Evolutionary conservation across 768 basidiomycete genomes (phyloP), one percentile per base, ranked within the genome.

Genomic region (Lentinula detonsa): DNA sequence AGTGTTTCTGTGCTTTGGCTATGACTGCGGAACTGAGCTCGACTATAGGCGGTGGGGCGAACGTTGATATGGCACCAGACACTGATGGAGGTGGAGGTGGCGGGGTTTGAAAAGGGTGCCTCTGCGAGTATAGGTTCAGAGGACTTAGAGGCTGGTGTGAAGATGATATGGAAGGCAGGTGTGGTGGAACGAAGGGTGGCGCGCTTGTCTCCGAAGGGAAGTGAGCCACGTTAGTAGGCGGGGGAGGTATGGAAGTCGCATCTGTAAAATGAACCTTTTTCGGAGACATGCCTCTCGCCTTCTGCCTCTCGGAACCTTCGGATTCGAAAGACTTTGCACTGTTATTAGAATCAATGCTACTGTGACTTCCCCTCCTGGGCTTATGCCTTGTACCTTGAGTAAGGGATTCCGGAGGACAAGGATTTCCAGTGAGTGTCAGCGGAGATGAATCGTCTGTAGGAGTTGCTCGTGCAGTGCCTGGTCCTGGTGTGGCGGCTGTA

Each of bases 1-100:
- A 94, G 67, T 95, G 94, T 70, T 91, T 97, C 78, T 99, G 95
- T 13, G 84, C 85, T 63, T 88, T 85, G 18, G 86, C 78, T 28
- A 97, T 81, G 57, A 86, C 69, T 57, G 76, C 76, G 4, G 90
- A 85, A 1, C 89, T 84, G 50, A 94, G 72, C 35, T 86, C 85
- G 8, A 76, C 69, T 8, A 69, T 68, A 4, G 71, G 63, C 63
- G 63, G 50, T 6, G 72, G 71, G 3, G 68, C 62, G 8, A 62
- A 5, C 8, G 62, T 60, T 40, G 66, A 61, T 31, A 67, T 21
- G 31, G 55, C 28, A 54, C 39, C 15, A 33, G 15, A 16, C 5
- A n/a, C 28, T 16, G 53, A 28, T 45, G 40, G 3, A 6, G 66
- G 64, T 45, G 40, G 3, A 6, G 66, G 64, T 3, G 64, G 63